A percentile compares a stretch with the other conserved stretches of the same genome.
Evolutionary conservation across 2,329 filamentous ascomycete genomes (phyloP).

Genomic region (Furcasterigmium furcatum): DNA sequence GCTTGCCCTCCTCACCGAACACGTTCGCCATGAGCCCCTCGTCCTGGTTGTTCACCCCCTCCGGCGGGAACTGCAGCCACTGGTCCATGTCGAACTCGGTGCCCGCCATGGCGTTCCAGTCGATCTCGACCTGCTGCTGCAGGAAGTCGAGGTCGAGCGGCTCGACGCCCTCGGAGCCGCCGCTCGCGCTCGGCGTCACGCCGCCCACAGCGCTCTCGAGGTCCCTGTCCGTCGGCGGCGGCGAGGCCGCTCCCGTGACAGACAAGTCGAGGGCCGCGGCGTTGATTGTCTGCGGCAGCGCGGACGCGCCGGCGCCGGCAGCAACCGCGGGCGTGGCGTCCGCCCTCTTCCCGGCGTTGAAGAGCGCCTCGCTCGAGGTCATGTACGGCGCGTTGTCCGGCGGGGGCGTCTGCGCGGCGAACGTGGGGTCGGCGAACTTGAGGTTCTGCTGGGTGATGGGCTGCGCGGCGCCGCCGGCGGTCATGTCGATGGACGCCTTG

Average conservation of each 20-base stretch:
- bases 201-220: slow-evolving; percentile 31
- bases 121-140: slow-evolving; percentile 45
- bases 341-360: slow-evolving; percentile 14
- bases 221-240: slow-evolving; percentile 39
- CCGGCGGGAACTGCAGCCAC: slow-evolving; percentile 55
- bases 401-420: slow-evolving; percentile 47
- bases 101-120: slow-evolving; percentile 50
- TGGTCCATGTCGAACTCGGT: slow-evolving; percentile 56
- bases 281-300: slow-evolving; percentile 33
- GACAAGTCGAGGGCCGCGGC: slow-evolving; percentile 29
- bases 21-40: slow-evolving; percentile 30
- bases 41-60: slow-evolving; percentile 37
- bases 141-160: slow-evolving; percentile 43
- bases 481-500: slow-evolving; percentile 77
- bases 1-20: slow-evolving; percentile 18
- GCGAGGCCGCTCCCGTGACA: slow-evolving; percentile 26
- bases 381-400: slow-evolving; percentile 46
- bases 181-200: slow-evolving; percentile 43
- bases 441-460: slow-evolving; percentile 28
- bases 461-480: slow-evolving; percentile 19
- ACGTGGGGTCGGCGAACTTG: slow-evolving; percentile 26
- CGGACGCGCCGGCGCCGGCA: slow-evolving; percentile 22
- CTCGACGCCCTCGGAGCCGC: slow-evolving; percentile 35
- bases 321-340: slow-evolving; percentile 13
- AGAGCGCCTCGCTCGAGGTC: slow-evolving; percentile 35